phyloP scores from a whole-genome alignment of 2,329 filamentous ascomycete genomes.

The Alternaria alternata region DNA sequence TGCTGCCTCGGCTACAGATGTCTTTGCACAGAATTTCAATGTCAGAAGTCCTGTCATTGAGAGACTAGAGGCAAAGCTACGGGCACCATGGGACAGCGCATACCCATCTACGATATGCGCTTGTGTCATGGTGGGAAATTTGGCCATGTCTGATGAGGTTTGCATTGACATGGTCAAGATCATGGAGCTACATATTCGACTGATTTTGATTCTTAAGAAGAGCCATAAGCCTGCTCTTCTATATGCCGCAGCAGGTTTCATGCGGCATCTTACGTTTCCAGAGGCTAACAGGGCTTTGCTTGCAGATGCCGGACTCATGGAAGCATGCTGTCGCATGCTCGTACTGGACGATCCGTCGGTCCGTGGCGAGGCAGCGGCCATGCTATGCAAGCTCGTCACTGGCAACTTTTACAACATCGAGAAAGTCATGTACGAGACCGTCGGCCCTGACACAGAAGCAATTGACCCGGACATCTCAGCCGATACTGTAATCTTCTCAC shows the following conservation, averaged over 20 bases:
- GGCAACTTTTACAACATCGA: conserved; percentile 43
- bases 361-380: conserved; percentile 46
- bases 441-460: conserved; percentile 23
- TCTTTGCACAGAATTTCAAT: conserved; percentile 39
- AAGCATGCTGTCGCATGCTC: conserved; percentile 42
- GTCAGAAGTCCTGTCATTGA: conserved; percentile 39
- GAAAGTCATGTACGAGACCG: conserved; percentile 35
- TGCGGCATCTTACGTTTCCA: conserved; percentile 49
- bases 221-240: conserved; percentile 41
- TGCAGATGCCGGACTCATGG: conserved; percentile 42
- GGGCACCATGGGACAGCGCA: conserved; percentile 19
- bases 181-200: conserved; percentile 39
- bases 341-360: conserved; percentile 40
- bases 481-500: conserved; percentile 36
- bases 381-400: conserved; percentile 46
- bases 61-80: conserved; percentile 37
- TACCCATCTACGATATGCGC: conserved; percentile 44
- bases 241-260: conserved; percentile 48
- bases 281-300: conserved; percentile 40
- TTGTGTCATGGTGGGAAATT: conserved; percentile 51
- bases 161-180: conserved; percentile 48
- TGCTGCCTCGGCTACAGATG: conserved; percentile 46
- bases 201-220: conserved; percentile 40
- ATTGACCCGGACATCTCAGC: conserved; percentile 24
- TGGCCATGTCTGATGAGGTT: conserved; percentile 47